A percentile compares a stretch with the other conserved stretches of the same genome.
Evolutionary conservation across 1,139 yeast species (phyloP).

Genomic region (Yamadazyma dendronema): DNA sequence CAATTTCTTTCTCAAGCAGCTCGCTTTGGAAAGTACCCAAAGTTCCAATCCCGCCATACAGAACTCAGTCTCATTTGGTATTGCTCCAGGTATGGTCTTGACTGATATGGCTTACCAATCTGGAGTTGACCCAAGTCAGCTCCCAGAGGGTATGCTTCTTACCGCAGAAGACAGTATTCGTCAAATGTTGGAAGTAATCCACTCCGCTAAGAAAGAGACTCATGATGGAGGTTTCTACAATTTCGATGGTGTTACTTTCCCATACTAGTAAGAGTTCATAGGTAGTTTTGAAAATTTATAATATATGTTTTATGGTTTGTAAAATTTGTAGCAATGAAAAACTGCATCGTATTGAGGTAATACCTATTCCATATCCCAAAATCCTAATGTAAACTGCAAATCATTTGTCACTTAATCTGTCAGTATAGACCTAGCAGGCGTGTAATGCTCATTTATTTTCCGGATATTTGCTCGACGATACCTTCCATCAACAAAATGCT

Average conservation of each 20-base stretch:
- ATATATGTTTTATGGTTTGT: no score
- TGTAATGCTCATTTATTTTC: no score
- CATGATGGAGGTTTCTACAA: constrained; percentile 1
- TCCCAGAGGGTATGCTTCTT: not conserved
- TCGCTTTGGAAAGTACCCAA: constrained; percentile 25
- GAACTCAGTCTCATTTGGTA: constrained; percentile 8
- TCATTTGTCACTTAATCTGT: no score
- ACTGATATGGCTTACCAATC: constrained; percentile 19
- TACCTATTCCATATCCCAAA: no score
- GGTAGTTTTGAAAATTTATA: no score
- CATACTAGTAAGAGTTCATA: constrained; percentile 1
- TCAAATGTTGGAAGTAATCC: not conserved
- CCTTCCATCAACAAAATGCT: constrained; percentile 20
- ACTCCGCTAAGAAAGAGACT: not conserved
- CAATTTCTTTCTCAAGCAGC: constrained; percentile 7
- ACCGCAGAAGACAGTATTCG: not conserved
- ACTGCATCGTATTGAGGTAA: no score
- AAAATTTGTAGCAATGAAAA: no score
- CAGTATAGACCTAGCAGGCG: no score
- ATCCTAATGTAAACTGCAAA: no score
- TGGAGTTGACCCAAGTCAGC: not conserved
- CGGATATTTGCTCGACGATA: no score
- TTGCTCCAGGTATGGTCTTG: constrained; percentile 32
- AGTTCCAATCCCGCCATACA: constrained; percentile 23
- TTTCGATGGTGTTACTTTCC: not conserved